Evolutionary conservation across 306 rosid genomes (phyloP).

Genomic region (Gleditsia sinensis): DNA sequence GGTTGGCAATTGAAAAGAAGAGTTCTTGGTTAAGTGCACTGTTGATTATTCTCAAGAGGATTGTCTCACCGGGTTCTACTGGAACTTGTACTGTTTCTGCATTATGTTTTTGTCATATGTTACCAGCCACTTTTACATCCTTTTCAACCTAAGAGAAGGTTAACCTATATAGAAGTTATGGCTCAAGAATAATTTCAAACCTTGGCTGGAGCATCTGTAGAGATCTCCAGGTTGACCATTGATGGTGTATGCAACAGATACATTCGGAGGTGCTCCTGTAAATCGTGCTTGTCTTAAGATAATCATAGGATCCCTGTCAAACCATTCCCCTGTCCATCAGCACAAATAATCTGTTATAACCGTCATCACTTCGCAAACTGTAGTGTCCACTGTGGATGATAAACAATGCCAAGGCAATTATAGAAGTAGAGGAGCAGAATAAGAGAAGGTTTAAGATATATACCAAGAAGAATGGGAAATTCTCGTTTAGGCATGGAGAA

Average conservation of each 20-base stretch:
- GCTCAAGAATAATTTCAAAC: conserved; percentile 39
- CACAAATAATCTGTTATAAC: conserved; percentile 29
- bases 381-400: background rate
- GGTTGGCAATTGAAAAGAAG: conserved; percentile 80
- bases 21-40: conserved; percentile 88
- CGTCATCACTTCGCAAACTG: conserved; percentile 8
- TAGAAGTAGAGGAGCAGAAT: background rate
- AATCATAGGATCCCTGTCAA: conserved; percentile 67
- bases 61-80: conserved; percentile 60
- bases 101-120: conserved; percentile 6
- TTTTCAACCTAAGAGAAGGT: conserved; percentile 1
- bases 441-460: background rate
- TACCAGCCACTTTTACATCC: background rate
- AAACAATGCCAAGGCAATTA: background rate
- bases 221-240: conserved; percentile 96
- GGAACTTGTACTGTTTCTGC: conserved; percentile 73
- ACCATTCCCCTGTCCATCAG: conserved; percentile 84
- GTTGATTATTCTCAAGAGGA: conserved; percentile 75
- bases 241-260: conserved; percentile 77
- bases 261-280: conserved; percentile 85
- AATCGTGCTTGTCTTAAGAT: conserved; percentile 62
- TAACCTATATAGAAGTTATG: conserved; percentile 13
- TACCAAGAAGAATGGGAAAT: conserved; percentile 78
- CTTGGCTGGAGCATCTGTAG: conserved; percentile 73
- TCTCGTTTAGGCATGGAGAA: conserved; percentile 73